Evolutionary conservation across 306 rosid genomes (phyloP).

Genomic region (Trichosanthes truncata): DNA sequence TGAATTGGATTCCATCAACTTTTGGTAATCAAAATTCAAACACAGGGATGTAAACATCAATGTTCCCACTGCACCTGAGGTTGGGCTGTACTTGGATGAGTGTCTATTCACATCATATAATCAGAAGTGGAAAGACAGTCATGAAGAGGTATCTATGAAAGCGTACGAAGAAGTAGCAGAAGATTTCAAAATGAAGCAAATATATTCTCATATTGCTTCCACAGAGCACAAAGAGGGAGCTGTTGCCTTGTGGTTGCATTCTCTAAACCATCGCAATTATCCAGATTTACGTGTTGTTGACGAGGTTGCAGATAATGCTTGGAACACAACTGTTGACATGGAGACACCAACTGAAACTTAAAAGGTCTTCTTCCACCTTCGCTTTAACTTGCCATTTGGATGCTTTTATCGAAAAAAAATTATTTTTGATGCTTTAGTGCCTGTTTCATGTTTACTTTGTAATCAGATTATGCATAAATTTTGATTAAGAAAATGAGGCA

Average conservation of each 20-base stretch:
- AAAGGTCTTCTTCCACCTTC: constrained; percentile 10
- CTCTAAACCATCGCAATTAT: constrained; percentile 81
- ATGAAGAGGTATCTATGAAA: constrained; percentile 80
- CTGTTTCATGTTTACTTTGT: background rate
- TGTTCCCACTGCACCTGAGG: constrained; percentile 97
- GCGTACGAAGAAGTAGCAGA: constrained; percentile 60
- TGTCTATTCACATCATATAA: constrained; percentile 79
- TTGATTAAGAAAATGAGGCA: background rate
- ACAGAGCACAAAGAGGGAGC: constrained; percentile 81
- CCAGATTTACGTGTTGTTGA: constrained; percentile 42
- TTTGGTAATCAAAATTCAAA: background rate
- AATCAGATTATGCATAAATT: background rate
- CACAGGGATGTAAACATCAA: constrained; percentile 64
- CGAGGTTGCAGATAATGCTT: constrained; percentile 17
- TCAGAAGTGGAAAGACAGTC: constrained; percentile 86
- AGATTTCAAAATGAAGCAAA: constrained; percentile 71
- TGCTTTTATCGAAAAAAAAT: background rate
- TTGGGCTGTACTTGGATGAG: constrained; percentile 86
- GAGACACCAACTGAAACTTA: constrained; percentile 20
- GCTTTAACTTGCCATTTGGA: constrained; percentile 7
- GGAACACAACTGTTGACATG: constrained; percentile 8
- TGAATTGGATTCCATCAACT: background rate
- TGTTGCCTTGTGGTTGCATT: constrained; percentile 84
- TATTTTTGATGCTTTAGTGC: background rate
- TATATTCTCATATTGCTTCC: constrained; percentile 68